Percentiles rank a stretch among this genome's conserved stretches.
Evolutionary conservation across 2,329 filamentous ascomycete genomes (phyloP).

Genomic region (Trichoderma atroviride): DNA sequence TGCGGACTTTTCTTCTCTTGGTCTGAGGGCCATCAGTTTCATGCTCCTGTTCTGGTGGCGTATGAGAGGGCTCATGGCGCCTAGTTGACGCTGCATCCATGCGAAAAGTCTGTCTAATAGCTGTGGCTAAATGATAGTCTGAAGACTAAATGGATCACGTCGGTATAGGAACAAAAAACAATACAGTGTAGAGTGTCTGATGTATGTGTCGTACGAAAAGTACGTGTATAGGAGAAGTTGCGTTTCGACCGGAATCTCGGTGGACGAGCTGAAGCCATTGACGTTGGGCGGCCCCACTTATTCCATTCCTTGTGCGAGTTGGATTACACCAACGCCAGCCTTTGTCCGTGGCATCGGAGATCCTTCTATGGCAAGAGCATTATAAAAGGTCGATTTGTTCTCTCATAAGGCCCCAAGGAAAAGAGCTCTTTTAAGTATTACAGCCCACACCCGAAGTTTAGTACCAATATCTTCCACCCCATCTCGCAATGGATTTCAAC

Average conservation of each 20-base stretch:
- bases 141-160: neutral
- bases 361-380: neutral
- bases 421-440: neutral
- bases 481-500: neutral
- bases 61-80: neutral
- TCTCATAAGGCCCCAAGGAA: neutral
- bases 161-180: neutral
- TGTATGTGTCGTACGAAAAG: neutral
- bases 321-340: neutral
- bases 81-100: neutral
- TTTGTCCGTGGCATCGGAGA: neutral
- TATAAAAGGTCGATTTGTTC: neutral
- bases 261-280: neutral
- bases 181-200: neutral
- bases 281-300: neutral
- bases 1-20: conserved; percentile 43
- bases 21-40: neutral
- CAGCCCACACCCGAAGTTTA: neutral
- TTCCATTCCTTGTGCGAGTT: neutral
- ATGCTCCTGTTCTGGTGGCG: neutral
- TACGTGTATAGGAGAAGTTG: neutral
- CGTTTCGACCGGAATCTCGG: neutral
- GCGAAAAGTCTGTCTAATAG: neutral
- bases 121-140: neutral
- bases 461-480: neutral